Evolutionary conservation across 768 basidiomycete species (phyloP), one percentile per base, ranked within the genome.

Genomic region (Strobilomyces confusus): DNA sequence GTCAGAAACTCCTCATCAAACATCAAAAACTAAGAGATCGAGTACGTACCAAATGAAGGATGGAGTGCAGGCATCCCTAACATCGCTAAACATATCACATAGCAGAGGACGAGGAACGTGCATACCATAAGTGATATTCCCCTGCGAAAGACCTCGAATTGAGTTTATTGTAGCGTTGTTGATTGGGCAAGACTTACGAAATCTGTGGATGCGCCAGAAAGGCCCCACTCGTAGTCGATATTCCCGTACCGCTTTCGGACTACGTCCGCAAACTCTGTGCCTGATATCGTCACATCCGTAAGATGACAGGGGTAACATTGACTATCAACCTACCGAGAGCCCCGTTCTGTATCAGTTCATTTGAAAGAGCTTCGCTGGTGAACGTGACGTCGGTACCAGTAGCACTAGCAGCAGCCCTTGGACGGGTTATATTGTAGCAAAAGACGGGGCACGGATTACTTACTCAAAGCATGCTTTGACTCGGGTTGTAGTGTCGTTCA

Each of bases 391-490:
- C 70, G 55, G 87, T 89, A 2, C 77, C 83, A 0, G 89, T 86
- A 2, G 89, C 86, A 9, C 80, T 67, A 2, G 78, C 84, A 1
- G 85, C 84, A 4, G 84, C 87, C 49, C 86, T 89, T 49, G 25
- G 23, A 46, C 48, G 47, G 19, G 26, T 15, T 43, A 43, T 32
- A 54, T 41, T 8, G 41, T 2, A 9, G 29, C 20, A 22, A 20
- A 5, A 8, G 36, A 40, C 12, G 44, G 29, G n/a, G 14, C 23
- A 6, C n/a, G 19, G 29, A 5, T n/a, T 14, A 71, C 81, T 49
- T 55, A 88, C 87, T 85, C 75, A 70, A 90, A 89, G 65, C 90
- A 93, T 1, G 82, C 80, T 14, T 75, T 71, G 6, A 91, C 82
- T 22, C 87, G 80, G 52, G 80, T 75, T 23, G 78, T 68, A 0